Evolutionary conservation across 2,329 filamentous ascomycete genomes (phyloP).

Genomic region (Calonectria hawksworthii): DNA sequence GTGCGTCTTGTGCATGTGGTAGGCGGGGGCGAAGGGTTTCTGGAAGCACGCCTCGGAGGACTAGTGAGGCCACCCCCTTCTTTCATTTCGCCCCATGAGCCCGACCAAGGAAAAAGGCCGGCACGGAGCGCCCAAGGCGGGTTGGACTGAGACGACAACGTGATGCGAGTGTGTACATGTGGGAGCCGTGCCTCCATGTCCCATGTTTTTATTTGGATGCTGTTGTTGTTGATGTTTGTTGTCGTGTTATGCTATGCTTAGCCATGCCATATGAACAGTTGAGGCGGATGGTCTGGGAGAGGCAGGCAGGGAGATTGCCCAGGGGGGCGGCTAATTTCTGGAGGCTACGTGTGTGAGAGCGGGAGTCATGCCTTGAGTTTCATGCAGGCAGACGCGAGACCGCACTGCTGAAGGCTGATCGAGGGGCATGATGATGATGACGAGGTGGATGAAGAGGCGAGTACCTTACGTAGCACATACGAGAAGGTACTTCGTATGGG

Average conservation of each 20-base stretch:
- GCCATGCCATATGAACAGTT: not conserved
- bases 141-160: conserved; percentile 22
- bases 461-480: conserved; percentile 5
- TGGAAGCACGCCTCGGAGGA: conserved; percentile 45
- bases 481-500: conserved; percentile 14
- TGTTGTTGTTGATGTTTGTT: conserved; percentile 23
- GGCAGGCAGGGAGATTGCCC: conserved; percentile 10
- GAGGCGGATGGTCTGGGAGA: conserved; percentile 13
- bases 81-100: conserved; percentile 35
- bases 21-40: conserved; percentile 35
- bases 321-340: conserved; percentile 20
- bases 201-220: not conserved
- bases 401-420: conserved; percentile 18
- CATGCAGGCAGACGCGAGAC: conserved; percentile 16
- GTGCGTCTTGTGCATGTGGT: conserved; percentile 18
- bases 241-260: not conserved
- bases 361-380: conserved; percentile 6
- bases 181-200: not conserved
- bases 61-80: conserved; percentile 34
- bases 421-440: conserved; percentile 24
- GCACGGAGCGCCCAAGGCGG: conserved; percentile 5
- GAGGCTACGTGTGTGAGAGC: not conserved
- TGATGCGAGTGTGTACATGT: conserved; percentile 12
- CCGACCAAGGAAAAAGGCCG: conserved; percentile 31
- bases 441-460: conserved; percentile 21